These are phyloP conservation scores for Anethum foeniculum DNA, from an alignment of 140 eudicot genomes.

Conservation along the genomic window DNA sequence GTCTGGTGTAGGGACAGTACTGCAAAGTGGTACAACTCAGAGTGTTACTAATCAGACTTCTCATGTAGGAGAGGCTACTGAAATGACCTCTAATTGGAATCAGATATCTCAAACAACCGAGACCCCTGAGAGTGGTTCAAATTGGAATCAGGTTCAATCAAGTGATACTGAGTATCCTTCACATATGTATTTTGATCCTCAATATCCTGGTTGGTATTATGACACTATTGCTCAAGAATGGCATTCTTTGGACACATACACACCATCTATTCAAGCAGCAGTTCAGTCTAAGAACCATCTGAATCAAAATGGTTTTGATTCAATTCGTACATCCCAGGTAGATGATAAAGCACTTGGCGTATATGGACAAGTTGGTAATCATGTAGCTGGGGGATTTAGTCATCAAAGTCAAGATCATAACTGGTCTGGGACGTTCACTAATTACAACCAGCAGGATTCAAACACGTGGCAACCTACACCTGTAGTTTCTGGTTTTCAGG, in stretches of 20 bases:
- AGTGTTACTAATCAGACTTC: constrained; percentile 43
- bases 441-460: constrained; percentile 36
- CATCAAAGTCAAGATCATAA: constrained; percentile 40
- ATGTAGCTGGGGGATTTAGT: constrained; percentile 19
- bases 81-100: constrained; percentile 41
- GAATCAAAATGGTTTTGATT: constrained; percentile 36
- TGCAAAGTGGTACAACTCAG: constrained; percentile 42
- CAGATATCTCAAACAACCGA: constrained; percentile 39
- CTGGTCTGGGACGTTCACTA: constrained; percentile 30
- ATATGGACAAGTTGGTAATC: constrained; percentile 27
- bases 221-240: constrained; percentile 71
- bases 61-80: constrained; percentile 33
- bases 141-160: constrained; percentile 46
- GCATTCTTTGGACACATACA: constrained; percentile 57
- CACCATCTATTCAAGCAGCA: constrained; percentile 26
- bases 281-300: constrained; percentile 27
- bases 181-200: constrained; percentile 88
- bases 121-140: constrained; percentile 27
- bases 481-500: not conserved
- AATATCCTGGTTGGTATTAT: constrained; percentile 96
- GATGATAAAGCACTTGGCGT: constrained; percentile 21
- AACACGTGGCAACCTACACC: constrained; percentile 39
- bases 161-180: constrained; percentile 64
- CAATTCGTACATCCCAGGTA: constrained; percentile 30
- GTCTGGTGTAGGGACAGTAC: constrained; percentile 39